These are phyloP conservation scores for Amanita inopinata DNA, from an alignment of 768 basidiomycete species.

Conservation along the genomic window DNA sequence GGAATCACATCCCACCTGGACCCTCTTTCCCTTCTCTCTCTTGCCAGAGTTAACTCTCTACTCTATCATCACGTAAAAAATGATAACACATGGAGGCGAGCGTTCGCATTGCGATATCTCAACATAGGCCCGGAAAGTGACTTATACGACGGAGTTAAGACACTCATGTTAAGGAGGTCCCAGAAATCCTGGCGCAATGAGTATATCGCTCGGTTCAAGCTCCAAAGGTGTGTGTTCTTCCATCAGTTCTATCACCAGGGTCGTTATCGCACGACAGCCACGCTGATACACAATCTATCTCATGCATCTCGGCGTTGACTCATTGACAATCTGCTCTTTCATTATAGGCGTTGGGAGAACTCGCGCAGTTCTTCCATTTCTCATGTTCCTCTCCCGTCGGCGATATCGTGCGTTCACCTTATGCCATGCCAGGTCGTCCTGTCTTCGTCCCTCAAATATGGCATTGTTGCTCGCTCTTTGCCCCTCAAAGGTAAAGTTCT, in stretches of 20 bases:
- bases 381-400: conserved; percentile 53
- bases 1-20: conserved; percentile 68
- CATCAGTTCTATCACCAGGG: neutral
- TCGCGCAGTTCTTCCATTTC: conserved; percentile 51
- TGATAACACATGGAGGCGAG: conserved; percentile 73
- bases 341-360: conserved; percentile 55
- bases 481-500: conserved; percentile 63
- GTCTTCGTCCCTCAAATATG: conserved; percentile 54
- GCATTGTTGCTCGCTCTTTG: conserved; percentile 62
- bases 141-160: conserved; percentile 31
- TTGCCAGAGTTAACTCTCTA: conserved; percentile 40
- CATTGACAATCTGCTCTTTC: neutral
- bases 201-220: conserved; percentile 46
- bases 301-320: neutral
- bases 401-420: conserved; percentile 49
- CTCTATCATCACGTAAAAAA: conserved; percentile 61
- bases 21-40: conserved; percentile 48
- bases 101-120: conserved; percentile 60
- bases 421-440: conserved; percentile 49
- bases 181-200: conserved; percentile 63
- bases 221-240: conserved; percentile 36
- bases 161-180: conserved; percentile 46
- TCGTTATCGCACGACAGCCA: neutral
- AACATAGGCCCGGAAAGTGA: conserved; percentile 57
- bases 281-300: neutral